Percentiles rank a stretch among this genome's conserved stretches.
phyloP scores from a whole-genome alignment of 805 yeast genomes.

The Cyberlindnera euphorbiae region DNA sequence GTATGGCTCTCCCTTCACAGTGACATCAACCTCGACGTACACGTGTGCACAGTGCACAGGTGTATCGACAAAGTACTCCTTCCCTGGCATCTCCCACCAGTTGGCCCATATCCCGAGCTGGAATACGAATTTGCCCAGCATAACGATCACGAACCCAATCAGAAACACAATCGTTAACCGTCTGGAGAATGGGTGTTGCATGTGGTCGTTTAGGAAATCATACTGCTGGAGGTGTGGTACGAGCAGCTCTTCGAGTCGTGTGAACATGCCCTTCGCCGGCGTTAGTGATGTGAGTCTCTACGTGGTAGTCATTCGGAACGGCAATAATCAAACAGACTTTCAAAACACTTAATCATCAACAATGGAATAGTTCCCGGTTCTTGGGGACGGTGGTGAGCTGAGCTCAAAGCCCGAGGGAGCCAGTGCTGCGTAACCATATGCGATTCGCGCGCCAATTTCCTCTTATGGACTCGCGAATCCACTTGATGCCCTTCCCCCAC shows the following conservation, averaged over 20 bases:
- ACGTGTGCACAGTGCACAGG: conserved; percentile 81
- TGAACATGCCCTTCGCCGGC: neutral
- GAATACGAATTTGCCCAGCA: conserved; percentile 36
- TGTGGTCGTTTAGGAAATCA: conserved; percentile 19
- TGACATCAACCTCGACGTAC: conserved; percentile 29
- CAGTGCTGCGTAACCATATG: too few relatives aligned
- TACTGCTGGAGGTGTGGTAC: neutral
- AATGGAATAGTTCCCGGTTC: too few relatives aligned
- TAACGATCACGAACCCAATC: conserved; percentile 16
- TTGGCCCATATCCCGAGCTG: conserved; percentile 38
- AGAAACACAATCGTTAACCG: conserved; percentile 24
- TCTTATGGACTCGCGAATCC: too few relatives aligned
- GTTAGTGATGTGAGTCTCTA: too few relatives aligned
- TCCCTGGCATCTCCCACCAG: conserved; percentile 47
- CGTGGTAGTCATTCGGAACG: too few relatives aligned
- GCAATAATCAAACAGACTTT: too few relatives aligned
- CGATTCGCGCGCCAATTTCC: too few relatives aligned
- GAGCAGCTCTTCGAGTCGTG: conserved; percentile 5
- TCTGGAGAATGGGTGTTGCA: conserved; percentile 19
- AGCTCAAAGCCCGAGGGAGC: too few relatives aligned
- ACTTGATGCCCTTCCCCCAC: too few relatives aligned
- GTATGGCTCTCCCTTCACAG: conserved; percentile 10
- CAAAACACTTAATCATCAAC: too few relatives aligned
- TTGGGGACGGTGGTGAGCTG: too few relatives aligned
- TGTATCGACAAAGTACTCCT: conserved; percentile 61